A percentile compares a stretch with the other conserved stretches of the same genome.
These are phyloP conservation scores for Leccinum ochraceum DNA, from an alignment of 768 basidiomycete genomes.

Conservation along the genomic window DNA sequence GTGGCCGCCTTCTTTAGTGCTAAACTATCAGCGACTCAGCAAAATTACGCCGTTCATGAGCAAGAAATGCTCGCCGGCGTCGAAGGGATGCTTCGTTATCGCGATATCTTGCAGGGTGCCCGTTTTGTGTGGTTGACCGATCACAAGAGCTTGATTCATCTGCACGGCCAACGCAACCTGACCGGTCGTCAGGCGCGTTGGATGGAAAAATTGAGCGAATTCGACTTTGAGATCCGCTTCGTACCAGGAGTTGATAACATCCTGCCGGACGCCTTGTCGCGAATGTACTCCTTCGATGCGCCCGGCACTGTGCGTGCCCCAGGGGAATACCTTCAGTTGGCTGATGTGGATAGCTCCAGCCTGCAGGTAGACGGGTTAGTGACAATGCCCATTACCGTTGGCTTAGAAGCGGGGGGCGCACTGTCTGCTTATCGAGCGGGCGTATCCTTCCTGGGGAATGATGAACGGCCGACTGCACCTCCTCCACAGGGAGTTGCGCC, in stretches of 20 bases:
- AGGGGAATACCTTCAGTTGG: background rate
- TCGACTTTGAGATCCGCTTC: slow-evolving; percentile 33
- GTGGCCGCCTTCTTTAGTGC: background rate
- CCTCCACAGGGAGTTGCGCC: no score
- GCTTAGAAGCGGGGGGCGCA: background rate
- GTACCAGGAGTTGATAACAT: slow-evolving; percentile 30
- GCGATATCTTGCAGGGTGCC: slow-evolving; percentile 32
- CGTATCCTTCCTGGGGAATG: no score
- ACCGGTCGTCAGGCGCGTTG: slow-evolving; percentile 38
- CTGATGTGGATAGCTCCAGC: background rate
- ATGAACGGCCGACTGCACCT: no score
- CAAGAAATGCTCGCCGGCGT: slow-evolving; percentile 34
- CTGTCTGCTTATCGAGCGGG: no score
- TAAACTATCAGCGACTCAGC: slow-evolving; percentile 25
- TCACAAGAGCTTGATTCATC: slow-evolving; percentile 25
- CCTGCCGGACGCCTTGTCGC: slow-evolving; percentile 29
- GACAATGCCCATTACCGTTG: background rate
- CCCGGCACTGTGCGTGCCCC: background rate
- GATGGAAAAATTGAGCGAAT: slow-evolving; percentile 35
- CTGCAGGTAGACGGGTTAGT: background rate
- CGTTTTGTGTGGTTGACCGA: slow-evolving; percentile 35
- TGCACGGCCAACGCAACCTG: slow-evolving; percentile 36
- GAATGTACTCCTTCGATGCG: slow-evolving; percentile 10
- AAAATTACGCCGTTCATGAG: slow-evolving; percentile 32
- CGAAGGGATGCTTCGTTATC: slow-evolving; percentile 33